Evolutionary conservation across 1,284 basidiomycete species (phyloP).

Genomic region (Athelia sp.): DNA sequence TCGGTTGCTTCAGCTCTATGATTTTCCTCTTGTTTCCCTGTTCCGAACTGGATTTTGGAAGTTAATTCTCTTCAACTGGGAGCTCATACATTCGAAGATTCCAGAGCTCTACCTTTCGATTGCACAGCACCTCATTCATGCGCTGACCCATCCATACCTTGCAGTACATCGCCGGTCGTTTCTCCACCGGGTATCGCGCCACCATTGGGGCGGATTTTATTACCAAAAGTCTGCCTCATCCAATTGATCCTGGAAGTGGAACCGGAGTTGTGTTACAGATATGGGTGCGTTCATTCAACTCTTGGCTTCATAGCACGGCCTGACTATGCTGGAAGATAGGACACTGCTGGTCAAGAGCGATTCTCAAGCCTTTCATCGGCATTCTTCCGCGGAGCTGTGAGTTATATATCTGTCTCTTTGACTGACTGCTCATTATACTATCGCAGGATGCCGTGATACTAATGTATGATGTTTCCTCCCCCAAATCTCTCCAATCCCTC

Average conservation of each 20-base stretch:
- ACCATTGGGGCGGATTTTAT: conserved; percentile 86
- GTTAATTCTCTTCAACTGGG: too few species aligned
- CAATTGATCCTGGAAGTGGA: conserved; percentile 40
- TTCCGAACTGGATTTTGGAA: too few species aligned
- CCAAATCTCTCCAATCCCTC: conserved; percentile 52
- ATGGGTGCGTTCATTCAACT: conserved; percentile 46
- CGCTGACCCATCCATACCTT: conserved; percentile 50
- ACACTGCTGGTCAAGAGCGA: conserved; percentile 79
- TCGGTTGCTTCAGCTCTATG: conserved; percentile 23
- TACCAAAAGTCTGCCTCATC: conserved; percentile 62
- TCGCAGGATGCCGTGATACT: conserved; percentile 66
- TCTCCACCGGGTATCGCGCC: conserved; percentile 70
- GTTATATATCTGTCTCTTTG: neutral
- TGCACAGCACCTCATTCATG: neutral
- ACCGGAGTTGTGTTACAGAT: conserved; percentile 61
- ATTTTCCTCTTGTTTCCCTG: too few species aligned
- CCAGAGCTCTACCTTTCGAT: conserved; percentile 1
- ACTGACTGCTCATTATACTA: neutral
- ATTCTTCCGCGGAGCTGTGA: conserved; percentile 75
- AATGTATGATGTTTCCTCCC: conserved; percentile 71
- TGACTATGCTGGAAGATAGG: conserved; percentile 31
- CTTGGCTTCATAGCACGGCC: conserved; percentile 7
- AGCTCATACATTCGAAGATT: too few species aligned
- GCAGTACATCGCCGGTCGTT: conserved; percentile 36
- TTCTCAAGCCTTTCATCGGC: conserved; percentile 76